phyloP scores from a whole-genome alignment of 2,329 filamentous ascomycete genomes.

The Alternaria viburni region DNA sequence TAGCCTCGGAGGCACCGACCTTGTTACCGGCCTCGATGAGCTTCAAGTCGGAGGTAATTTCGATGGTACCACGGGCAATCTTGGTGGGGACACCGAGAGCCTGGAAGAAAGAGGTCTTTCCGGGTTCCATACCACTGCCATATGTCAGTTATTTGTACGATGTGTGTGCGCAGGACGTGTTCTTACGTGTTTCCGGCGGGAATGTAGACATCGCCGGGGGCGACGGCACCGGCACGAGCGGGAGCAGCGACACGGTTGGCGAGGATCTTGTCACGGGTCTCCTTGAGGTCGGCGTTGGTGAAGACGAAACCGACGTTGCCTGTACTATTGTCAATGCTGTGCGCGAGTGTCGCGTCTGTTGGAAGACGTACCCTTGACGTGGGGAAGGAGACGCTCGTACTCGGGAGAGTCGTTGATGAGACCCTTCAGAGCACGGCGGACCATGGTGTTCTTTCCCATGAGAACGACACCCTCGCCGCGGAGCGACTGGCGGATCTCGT shows the following conservation, averaged over 20 bases:
- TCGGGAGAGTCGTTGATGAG: conserved; percentile 90
- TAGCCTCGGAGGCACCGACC: conserved; percentile 98
- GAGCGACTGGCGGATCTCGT: conserved; percentile 96
- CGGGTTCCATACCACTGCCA: conserved; percentile 88
- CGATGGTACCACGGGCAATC: conserved; percentile 99
- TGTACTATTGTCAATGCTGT: conserved; percentile 35
- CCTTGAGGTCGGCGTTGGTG: conserved; percentile 96
- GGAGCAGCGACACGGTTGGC: conserved; percentile 97
- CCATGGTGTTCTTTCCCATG: conserved; percentile 99
- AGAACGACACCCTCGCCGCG: conserved; percentile 92
- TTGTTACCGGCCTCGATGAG: conserved; percentile 90
- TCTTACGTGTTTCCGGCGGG: conserved; percentile 89
- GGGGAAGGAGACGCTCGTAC: conserved; percentile 96
- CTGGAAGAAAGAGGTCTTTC: conserved; percentile 99
- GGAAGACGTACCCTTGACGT: conserved; percentile 72
- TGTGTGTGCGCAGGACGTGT: background rate
- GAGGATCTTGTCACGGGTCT: conserved; percentile 90
- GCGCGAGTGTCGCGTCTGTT: background rate
- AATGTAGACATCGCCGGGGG: conserved; percentile 90
- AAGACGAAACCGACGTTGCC: conserved; percentile 98
- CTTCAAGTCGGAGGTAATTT: conserved; percentile 98
- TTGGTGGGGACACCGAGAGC: conserved; percentile 99
- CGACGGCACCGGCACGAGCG: conserved; percentile 95
- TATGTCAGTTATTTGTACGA: conserved; percentile 20
- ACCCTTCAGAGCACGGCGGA: conserved; percentile 95